phyloP scores from a whole-genome alignment of 129 eudicot genomes.

The Chrysanthemum makinoi region DNA sequence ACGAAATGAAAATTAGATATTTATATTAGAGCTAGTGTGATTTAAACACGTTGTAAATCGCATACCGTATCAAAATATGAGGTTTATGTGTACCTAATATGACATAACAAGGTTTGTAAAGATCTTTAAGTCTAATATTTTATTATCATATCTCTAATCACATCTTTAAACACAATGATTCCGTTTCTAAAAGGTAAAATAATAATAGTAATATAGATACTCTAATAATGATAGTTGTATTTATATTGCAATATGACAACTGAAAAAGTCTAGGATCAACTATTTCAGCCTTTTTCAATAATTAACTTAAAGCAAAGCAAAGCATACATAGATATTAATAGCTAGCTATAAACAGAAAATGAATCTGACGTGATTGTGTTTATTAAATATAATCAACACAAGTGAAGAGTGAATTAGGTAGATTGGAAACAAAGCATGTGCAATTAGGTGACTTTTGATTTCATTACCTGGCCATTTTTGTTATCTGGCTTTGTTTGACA shows the following conservation, averaged over 20 bases:
- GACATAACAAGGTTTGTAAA: background rate
- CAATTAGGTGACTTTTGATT: slow-evolving; percentile 36
- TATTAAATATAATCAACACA: slow-evolving; percentile 2
- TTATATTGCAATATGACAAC: background rate
- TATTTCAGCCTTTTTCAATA: too few species aligned
- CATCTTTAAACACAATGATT: too few species aligned
- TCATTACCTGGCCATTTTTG: slow-evolving; percentile 29
- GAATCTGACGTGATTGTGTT: slow-evolving; percentile 7
- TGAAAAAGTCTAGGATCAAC: background rate
- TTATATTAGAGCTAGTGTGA: background rate
- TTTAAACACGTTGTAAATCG: slow-evolving; percentile 11
- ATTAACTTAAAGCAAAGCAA: too few species aligned
- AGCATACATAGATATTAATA: background rate
- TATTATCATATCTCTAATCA: background rate
- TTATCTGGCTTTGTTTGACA: slow-evolving; percentile 23
- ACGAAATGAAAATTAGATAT: background rate
- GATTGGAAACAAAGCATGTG: slow-evolving; percentile 35
- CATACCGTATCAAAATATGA: slow-evolving; percentile 9
- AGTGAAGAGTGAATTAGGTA: slow-evolving; percentile 24
- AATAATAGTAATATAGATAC: too few species aligned
- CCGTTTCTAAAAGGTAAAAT: too few species aligned
- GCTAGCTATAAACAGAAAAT: background rate
- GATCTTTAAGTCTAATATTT: background rate
- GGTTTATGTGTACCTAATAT: slow-evolving; percentile 21
- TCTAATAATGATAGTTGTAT: background rate